Percentiles rank a stretch among this genome's conserved stretches.
Conservation (phyloP, 805 yeast genomes). For the Huiozyma sinensis region DNA sequence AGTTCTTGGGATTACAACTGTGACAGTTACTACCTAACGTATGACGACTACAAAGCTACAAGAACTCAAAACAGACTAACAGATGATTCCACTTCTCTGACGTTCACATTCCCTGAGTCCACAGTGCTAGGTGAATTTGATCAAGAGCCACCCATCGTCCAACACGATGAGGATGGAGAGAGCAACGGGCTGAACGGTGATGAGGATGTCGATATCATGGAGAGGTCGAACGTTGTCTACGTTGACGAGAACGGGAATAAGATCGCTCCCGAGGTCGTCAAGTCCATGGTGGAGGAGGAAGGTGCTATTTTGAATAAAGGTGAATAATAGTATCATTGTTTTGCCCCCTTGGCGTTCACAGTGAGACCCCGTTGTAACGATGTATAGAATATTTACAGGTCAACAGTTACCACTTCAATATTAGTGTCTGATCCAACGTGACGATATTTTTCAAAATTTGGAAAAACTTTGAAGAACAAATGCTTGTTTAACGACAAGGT, state of each 20-base stretch:
- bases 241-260: constrained; percentile 31
- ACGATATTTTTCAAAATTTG: no score
- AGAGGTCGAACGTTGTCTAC: constrained; percentile 24
- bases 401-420: no score
- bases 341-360: not conserved
- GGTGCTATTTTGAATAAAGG: constrained; percentile 11
- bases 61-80: not conserved
- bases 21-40: constrained; percentile 34
- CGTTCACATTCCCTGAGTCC: constrained; percentile 1
- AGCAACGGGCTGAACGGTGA: constrained; percentile 8
- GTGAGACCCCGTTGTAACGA: no score
- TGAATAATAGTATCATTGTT: not conserved
- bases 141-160: not conserved
- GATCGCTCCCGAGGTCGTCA: constrained; percentile 26
- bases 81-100: not conserved
- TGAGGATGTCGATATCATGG: constrained; percentile 6
- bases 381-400: no score
- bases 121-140: constrained; percentile 1
- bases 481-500: no score
- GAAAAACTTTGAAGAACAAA: no score
- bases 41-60: constrained; percentile 15
- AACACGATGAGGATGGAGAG: constrained; percentile 1
- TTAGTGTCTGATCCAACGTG: no score
- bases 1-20: constrained; percentile 87
- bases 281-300: constrained; percentile 17